Base-by-base conservation (phyloP, 352 stramenopile genomes). In the Blastocystis sp. region DNA sequence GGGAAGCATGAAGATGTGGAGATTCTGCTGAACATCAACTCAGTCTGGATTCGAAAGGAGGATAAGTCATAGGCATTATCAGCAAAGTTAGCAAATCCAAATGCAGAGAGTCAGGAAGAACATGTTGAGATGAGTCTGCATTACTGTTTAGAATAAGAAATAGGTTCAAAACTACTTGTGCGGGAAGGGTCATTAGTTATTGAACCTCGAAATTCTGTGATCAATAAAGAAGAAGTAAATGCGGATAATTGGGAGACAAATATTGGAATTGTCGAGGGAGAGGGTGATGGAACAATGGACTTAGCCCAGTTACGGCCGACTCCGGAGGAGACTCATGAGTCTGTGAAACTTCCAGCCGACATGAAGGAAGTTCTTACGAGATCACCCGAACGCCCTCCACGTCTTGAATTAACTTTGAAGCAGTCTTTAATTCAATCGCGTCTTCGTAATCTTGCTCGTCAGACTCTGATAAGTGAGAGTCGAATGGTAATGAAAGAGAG, bases 1-100 rank as follows among this genome's bases (percentile, higher is more conserved):
- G 33, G 64, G 3, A 77, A 56, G 19, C 19, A 30, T 35, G 64
- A 77, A n/a, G 64, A 77, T 56, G 33, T 77, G 17, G 64, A 77
- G 64, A 77, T 77, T 30, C 64, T 77, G 1, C 64, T 77, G 33
- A 77, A 77, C 19, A 77, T 77, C 37, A 77, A 77, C 64, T 53
- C 64, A 19, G 64, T 77, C 17, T 1, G 30, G 9, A 24, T 0
- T 56, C 27, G 51, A 24, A 19, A 19, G 2, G 11, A 57, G 3
- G 51, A 17, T 77, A 22, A 77, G 15, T 24, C 2, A 13, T 30
- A 77, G 64, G 64, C 64, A 19, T 11, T 77, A 33, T 77, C 64
- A n/a, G 9, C 27, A 1, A 51, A 77, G 64, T 30, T 77, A 56
- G 19, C 64, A 51, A 62, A 44, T 40, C 24, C n/a, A 70, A n/a